These are phyloP conservation scores for Neopestalotiopsis clavispora DNA, from an alignment of 2,329 filamentous ascomycete species.

Conservation along the genomic window DNA sequence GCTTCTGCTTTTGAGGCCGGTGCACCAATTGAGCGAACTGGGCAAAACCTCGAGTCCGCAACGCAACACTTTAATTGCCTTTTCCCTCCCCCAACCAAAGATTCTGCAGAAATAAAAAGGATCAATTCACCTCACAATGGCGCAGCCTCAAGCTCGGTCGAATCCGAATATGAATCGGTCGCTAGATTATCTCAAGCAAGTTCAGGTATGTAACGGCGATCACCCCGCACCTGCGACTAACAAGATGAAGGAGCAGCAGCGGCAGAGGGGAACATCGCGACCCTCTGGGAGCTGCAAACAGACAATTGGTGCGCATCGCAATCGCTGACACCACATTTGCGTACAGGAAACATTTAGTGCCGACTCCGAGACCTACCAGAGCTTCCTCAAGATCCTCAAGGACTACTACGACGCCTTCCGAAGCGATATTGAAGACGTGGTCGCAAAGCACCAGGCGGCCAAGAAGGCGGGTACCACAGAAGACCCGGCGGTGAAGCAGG, in stretches of 20 bases:
- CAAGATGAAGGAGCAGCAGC: background rate
- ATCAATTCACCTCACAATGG: background rate
- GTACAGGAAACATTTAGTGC: constrained; percentile 8
- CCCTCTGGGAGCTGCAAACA: background rate
- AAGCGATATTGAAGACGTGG: constrained; percentile 15
- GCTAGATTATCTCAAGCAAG: constrained; percentile 14
- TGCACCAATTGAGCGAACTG: background rate
- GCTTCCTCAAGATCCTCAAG: constrained; percentile 11
- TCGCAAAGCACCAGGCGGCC: constrained; percentile 13
- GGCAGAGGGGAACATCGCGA: background rate
- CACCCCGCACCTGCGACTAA: background rate
- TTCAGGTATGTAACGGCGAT: constrained; percentile 5
- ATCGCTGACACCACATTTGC: background rate
- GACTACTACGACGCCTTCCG: constrained; percentile 13
- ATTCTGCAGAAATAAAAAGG: background rate
- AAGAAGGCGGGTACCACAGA: background rate
- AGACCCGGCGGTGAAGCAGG: background rate
- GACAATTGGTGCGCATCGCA: background rate
- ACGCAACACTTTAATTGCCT: no score
- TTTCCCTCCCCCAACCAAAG: no score
- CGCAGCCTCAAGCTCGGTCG: background rate
- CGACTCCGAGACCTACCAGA: constrained; percentile 13
- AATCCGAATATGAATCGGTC: constrained; percentile 15
- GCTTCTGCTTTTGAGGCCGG: background rate
- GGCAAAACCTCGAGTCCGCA: background rate